Evolutionary conservation across 345 rosid species (phyloP), one percentile per base, ranked within the genome.

Genomic region (Eucalyptus melliodora): DNA sequence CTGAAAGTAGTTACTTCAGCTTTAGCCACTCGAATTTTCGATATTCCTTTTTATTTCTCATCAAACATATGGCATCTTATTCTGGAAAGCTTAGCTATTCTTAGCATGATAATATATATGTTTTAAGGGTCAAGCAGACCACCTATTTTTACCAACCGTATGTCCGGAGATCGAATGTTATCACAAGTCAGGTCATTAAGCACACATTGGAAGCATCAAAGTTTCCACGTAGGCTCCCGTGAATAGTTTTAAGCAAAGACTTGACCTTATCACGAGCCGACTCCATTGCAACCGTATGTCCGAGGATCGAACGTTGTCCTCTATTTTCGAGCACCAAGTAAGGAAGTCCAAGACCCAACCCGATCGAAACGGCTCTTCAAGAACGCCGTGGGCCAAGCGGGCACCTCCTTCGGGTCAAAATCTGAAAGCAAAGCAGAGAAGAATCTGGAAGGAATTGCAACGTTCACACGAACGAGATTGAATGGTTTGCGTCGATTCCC

Each of bases 21-120:
- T 49, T 49, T 2, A 49, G 6, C 1, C 16, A 49, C 50, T 49
- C 5, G 2, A 49, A 49, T 49, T 49, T 49, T 49, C 2, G 6
- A 49, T 49, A 49, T 13, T 49, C 50, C 2, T 49, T 49, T 49
- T 49, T 49, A 49, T 49, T 49, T 49, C 50, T 49, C 6, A 49
- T 49, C 50, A 12, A 49, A 49, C 16, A 49, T 0, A 49, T 5
- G 6, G 2, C 6, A 49, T 49, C 0, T 49, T 49, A 2, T 49
- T 49, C 0, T 12, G 0, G 5, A 49, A 49, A 2, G 1, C 6
- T 1, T 40, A 49, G 2, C 6, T 49, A 12, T 49, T 49, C 50
- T 49, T 49, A 12, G 50, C 16, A 13, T 49, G 50, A 47, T 11
- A 47, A 49, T 49, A 12, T 49, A 49, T 49, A 11, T 51, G 4